These are phyloP conservation scores for Ganoderma resinaceum DNA, from an alignment of 1,284 basidiomycete species.

Conservation along the genomic window DNA sequence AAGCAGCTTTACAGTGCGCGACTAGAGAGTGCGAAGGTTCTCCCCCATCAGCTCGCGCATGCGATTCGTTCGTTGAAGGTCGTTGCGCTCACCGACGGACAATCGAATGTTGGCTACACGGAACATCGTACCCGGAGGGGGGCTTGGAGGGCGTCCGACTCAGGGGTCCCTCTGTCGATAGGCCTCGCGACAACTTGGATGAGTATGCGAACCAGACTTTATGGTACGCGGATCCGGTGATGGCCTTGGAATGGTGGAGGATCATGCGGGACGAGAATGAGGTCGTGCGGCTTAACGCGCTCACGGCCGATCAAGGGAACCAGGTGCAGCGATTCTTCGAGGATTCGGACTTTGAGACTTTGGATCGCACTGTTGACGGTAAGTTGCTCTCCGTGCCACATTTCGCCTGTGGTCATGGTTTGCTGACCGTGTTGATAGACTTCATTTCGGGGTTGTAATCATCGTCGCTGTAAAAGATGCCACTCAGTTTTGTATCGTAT, in stretches of 20 bases:
- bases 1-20: not conserved
- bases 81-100: not conserved
- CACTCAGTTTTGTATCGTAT: not conserved
- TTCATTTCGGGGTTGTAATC: not conserved
- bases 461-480: not conserved
- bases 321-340: conserved; percentile 4
- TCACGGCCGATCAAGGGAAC: not conserved
- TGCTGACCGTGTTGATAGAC: not conserved
- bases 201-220: not conserved
- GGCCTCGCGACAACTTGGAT: not conserved
- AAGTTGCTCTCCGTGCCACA: not conserved
- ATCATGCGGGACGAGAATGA: not conserved
- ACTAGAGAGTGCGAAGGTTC: not conserved
- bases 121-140: not conserved
- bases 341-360: not conserved
- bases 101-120: not conserved
- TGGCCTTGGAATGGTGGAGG: not conserved
- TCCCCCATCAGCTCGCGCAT: not conserved
- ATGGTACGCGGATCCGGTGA: not conserved
- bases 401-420: not conserved
- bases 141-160: not conserved
- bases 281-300: not conserved
- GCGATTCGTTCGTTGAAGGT: not conserved
- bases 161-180: not conserved
- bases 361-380: not conserved